phyloP scores from a whole-genome alignment of 306 rosid species.

The Begonia peltatifolia region DNA sequence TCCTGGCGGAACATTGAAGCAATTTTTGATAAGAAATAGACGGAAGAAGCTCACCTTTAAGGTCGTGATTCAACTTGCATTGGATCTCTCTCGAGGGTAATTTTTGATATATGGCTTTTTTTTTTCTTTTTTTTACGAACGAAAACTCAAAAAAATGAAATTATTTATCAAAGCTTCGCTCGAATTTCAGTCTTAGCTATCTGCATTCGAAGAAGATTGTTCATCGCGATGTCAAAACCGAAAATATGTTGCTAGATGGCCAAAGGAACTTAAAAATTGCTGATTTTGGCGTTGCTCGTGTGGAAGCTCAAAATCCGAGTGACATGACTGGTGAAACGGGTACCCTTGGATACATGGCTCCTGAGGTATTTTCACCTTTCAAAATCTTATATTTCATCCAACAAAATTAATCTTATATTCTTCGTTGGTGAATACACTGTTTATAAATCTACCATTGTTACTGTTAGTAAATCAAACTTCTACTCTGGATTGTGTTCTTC shows the following conservation, averaged over 20 bases:
- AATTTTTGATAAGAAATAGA: constrained; percentile 30
- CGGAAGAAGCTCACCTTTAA: constrained; percentile 42
- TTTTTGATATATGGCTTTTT: constrained; percentile 1
- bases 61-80: constrained; percentile 46
- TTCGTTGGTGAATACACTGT: no score
- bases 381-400: no score
- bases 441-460: no score
- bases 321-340: constrained; percentile 87
- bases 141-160: no score
- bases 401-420: no score
- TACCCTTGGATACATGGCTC: constrained; percentile 76
- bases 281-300: constrained; percentile 73
- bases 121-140: not conserved
- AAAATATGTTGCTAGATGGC: constrained; percentile 42
- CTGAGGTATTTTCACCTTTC: constrained; percentile 32
- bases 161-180: not conserved
- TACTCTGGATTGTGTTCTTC: no score
- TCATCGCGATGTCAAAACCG: constrained; percentile 64
- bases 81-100: constrained; percentile 61
- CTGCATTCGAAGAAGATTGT: constrained; percentile 56
- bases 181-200: constrained; percentile 41
- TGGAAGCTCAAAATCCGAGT: constrained; percentile 63
- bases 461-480: no score
- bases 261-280: constrained; percentile 36
- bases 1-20: constrained; percentile 47